phyloP scores from a whole-genome alignment of 139 green algal species.

The Coccomyxa sp. region DNA sequence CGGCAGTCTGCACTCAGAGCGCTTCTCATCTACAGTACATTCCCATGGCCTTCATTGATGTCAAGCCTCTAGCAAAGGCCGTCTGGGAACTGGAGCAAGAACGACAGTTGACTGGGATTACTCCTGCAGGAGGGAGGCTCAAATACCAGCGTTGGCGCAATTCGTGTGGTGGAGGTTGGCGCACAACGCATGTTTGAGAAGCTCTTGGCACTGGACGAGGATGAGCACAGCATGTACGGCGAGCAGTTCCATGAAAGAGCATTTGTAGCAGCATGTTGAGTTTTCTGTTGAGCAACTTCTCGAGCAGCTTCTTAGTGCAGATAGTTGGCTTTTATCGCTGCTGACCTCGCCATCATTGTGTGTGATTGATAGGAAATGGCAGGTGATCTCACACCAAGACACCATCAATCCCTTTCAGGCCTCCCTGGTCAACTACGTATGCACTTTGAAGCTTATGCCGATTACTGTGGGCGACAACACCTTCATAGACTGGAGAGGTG shows the following conservation, averaged over 20 bases:
- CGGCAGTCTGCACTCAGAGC: not conserved
- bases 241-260: not conserved
- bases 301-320: not conserved
- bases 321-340: not conserved
- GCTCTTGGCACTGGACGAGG: not conserved
- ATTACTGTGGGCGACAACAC: not conserved
- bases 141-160: not conserved
- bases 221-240: not conserved
- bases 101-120: not conserved
- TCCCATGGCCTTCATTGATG: not conserved
- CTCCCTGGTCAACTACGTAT: not conserved
- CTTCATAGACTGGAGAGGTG: not conserved
- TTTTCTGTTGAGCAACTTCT: not conserved
- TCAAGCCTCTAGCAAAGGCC: not conserved
- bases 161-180: not conserved
- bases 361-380: not conserved
- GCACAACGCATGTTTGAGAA: not conserved
- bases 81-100: no score
- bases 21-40: no score
- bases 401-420: not conserved
- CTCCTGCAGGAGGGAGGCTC: not conserved
- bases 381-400: not conserved
- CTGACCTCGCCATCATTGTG: not conserved
- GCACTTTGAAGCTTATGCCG: not conserved
- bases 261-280: not conserved